Base-by-base conservation (phyloP, 371 early-diverging fungal species). In the Mortierella sp. region DNA sequence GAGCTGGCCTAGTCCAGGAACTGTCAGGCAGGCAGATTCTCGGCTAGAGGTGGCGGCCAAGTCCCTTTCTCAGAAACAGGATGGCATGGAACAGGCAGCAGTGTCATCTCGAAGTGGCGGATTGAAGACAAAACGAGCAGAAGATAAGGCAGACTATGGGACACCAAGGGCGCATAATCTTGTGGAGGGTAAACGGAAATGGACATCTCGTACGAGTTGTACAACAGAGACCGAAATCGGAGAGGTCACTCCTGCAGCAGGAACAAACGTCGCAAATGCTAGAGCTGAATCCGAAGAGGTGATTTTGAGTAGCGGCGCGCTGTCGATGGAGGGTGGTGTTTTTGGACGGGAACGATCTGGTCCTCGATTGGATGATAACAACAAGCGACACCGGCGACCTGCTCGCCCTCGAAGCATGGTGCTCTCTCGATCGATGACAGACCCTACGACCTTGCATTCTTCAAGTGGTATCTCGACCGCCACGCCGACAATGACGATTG, bases 401-500 rank as follows among this genome's bases (percentile, higher is more conserved):
- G 31, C 54, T 34, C 79, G 70, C 10, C 74, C 75, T 63, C 50
- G 54, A 16, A 44, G 45, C 24, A 31, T 52, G 13, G 47, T 19
- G 0, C 47, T 79, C 8, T 72, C 72, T 24, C 72, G 83, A 26
- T 76, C 76, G n/a, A 75, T 76, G 76, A 79, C 79, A 2, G 80
- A 83, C 24, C 83, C 79, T 28, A 38, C 38, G 9, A 70, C 57
- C 24, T 28, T 73, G 26, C 45, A 47, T 28, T 19, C 75, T 48
- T 2, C 31, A 19, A 9, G n/a, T n/a, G 3, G 16, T n/a, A 1
- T n/a, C n/a, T 24, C n/a, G 24, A 21, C 55, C n/a, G 55, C 55
- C 42, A 63, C 26, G 26, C 50, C 72, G 48, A 24, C 26, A 16
- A 45, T 26, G 42, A 60, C 54, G n/a, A 72, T n/a, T 47, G 58